Evolutionary conservation across 176 grass and related monocot species (phyloP).

Genomic region (Phyllostachys edulis): DNA sequence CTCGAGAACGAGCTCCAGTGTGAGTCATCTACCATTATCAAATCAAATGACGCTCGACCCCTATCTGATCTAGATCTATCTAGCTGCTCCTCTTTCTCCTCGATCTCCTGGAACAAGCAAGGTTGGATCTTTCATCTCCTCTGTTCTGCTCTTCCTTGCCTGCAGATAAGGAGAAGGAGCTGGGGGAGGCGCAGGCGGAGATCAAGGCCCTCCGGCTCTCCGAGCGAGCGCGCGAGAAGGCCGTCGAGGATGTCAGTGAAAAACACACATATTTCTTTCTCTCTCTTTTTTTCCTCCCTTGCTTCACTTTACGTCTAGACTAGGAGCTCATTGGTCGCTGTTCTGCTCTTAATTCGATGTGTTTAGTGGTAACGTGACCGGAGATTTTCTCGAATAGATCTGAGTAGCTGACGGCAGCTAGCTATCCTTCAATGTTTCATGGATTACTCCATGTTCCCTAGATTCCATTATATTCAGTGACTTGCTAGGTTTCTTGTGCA

Average conservation of each 20-base stretch:
- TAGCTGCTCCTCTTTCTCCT: not conserved
- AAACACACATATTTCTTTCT: not conserved
- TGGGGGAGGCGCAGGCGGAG: slow-evolving; percentile 82
- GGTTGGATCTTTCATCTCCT: slow-evolving; percentile 8
- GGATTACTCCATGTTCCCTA: not conserved
- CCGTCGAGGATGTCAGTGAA: slow-evolving; percentile 85
- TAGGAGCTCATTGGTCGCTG: not conserved
- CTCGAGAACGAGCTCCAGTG: slow-evolving; percentile 87
- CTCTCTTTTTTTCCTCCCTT: not conserved
- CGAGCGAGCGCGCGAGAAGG: slow-evolving; percentile 96
- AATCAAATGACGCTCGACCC: not conserved
- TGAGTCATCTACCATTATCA: not conserved
- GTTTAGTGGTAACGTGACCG: not conserved
- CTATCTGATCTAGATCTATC: slow-evolving; percentile 10
- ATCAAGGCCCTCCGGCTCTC: slow-evolving; percentile 82
- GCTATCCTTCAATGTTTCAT: not conserved
- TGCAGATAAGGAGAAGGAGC: slow-evolving; percentile 92
- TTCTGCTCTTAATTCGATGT: not conserved
- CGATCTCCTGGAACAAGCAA: not conserved
- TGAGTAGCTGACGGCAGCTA: not conserved
- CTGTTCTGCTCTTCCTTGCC: not conserved
- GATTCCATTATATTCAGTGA: not conserved
- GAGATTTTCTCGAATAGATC: slow-evolving; percentile 6
- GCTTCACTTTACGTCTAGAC: not conserved
- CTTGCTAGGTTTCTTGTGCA: not conserved